Evolutionary conservation across 148 eudicot species (phyloP), one percentile per base, ranked within the genome.

Genomic region (Rhododendron molle): DNA sequence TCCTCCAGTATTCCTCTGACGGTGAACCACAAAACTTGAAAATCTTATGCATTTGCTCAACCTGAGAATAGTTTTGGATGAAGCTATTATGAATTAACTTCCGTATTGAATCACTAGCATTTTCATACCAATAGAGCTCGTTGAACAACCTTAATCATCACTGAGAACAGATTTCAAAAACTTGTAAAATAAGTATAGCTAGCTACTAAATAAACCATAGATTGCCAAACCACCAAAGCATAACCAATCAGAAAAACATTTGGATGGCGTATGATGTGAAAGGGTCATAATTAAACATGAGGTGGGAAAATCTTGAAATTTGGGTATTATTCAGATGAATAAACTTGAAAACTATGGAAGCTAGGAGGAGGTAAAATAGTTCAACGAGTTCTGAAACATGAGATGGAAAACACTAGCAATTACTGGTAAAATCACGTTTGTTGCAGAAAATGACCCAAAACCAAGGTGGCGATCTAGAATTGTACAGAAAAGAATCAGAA

Each of bases 21-120:
- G 99, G 99, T 85, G 99, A 96, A 87, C 99, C 99, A 89, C 99
- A 96, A 52, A 96, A 95, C 93, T 96, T 96, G 88, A 95, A 96
- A 73, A 96, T 96, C 83, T 96, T 95, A 90, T 96, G 99, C 95
- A 96, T 93, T 90, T 96, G 99, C 91, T 96, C 99, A 80, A 96
- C 98, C 99, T 96, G 84, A 12, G 62, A 46, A 86, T 54, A 20
- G 76, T 56, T 44, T 32, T 49, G 80, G n/a, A 12, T 36, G 20
- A 32, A 83, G 47, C 58, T 46, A 71, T 16, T 62, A 43, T 40
- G 26, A 28, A 46, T 69, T 18, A 44, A 83, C 58, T 69, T 15
- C 18, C 7, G 8, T 20, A 4, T 18, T 36, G 54, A 32, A 26
- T 28, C 7, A 67, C 26, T 72, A 72, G 21, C 80, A 73, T 73